A percentile compares a stretch with the other conserved stretches of the same genome.
Conservation (phyloP, 805 yeast species). For the Yamadazyma endophytica region DNA sequence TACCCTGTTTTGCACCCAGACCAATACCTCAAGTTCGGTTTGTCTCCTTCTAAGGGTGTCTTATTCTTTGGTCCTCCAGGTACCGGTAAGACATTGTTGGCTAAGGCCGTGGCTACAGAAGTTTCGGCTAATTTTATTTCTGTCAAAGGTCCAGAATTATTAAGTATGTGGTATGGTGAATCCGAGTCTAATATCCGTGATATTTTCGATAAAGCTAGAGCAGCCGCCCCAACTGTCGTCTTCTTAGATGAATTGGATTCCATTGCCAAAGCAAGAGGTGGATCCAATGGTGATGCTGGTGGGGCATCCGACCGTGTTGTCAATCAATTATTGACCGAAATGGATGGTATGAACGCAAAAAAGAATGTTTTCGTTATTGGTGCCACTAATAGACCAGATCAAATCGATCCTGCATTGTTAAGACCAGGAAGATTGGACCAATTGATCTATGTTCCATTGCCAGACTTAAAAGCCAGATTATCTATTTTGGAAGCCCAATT, state of each 20-base stretch:
- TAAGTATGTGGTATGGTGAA: slow-evolving; percentile 99
- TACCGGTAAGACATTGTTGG: slow-evolving; percentile 98
- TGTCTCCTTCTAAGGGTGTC: slow-evolving; percentile 97
- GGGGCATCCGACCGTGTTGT: slow-evolving; percentile 97
- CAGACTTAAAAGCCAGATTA: slow-evolving; percentile 91
- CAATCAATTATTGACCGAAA: slow-evolving; percentile 91
- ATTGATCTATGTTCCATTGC: slow-evolving; percentile 96
- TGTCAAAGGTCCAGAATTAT: slow-evolving; percentile 93
- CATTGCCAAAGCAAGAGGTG: slow-evolving; percentile 96
- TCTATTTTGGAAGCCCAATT: slow-evolving; percentile 93
- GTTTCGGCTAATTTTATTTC: slow-evolving; percentile 97
- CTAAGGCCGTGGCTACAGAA: slow-evolving; percentile 99
- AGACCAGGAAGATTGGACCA: slow-evolving; percentile 99
- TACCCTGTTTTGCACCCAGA: slow-evolving; percentile 99
- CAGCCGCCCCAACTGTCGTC: slow-evolving; percentile 99
- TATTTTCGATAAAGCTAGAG: slow-evolving; percentile 96
- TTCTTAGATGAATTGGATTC: slow-evolving; percentile 98
- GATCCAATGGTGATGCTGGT: slow-evolving; percentile 85
- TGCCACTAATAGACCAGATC: slow-evolving; percentile 99
- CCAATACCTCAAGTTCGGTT: slow-evolving; percentile 95
- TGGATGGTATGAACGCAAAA: slow-evolving; percentile 99
- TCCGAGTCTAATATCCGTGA: slow-evolving; percentile 96
- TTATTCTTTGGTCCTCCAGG: slow-evolving; percentile 99
- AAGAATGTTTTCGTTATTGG: slow-evolving; percentile 98
- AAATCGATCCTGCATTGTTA: slow-evolving; percentile 95